phyloP scores from a whole-genome alignment of 2,329 filamentous ascomycete genomes.

The Aspergillus glaucus region DNA sequence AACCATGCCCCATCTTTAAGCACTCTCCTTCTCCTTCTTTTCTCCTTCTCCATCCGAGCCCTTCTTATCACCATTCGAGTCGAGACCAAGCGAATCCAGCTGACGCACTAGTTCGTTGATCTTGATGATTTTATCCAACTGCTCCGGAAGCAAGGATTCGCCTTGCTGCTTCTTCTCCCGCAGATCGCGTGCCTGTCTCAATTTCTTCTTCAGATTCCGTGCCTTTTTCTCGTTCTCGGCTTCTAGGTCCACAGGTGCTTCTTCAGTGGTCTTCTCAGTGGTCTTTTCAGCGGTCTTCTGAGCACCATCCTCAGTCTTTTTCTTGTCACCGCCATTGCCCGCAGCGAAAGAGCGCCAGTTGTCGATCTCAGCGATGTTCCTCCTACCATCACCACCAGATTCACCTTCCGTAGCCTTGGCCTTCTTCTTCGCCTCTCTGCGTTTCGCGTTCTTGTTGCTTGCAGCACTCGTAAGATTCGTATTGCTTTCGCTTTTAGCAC shows the following conservation, averaged over 20 bases:
- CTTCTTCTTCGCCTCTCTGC: conserved; percentile 60
- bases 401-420: conserved; percentile 54
- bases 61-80: conserved; percentile 65
- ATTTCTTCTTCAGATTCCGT: conserved; percentile 84
- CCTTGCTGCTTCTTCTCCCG: conserved; percentile 87
- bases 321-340: conserved; percentile 9
- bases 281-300: conserved; percentile 17
- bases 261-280: conserved; percentile 10
- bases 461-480: conserved; percentile 45
- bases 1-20: neutral
- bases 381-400: conserved; percentile 22
- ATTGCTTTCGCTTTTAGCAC: conserved; percentile 44
- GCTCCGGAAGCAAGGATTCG: conserved; percentile 77
- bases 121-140: conserved; percentile 95
- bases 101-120: conserved; percentile 91
- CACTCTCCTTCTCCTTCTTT: conserved; percentile 8
- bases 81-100: conserved; percentile 76
- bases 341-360: conserved; percentile 26
- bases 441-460: conserved; percentile 82
- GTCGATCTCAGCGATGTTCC: conserved; percentile 21
- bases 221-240: conserved; percentile 87
- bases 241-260: conserved; percentile 55
- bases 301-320: conserved; percentile 19
- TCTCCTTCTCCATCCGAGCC: conserved; percentile 9
- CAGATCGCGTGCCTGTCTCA: conserved; percentile 86